These are phyloP conservation scores for Lolium multiflorum DNA, from an alignment of 176 grass and related monocot genomes.

Conservation along the genomic window DNA sequence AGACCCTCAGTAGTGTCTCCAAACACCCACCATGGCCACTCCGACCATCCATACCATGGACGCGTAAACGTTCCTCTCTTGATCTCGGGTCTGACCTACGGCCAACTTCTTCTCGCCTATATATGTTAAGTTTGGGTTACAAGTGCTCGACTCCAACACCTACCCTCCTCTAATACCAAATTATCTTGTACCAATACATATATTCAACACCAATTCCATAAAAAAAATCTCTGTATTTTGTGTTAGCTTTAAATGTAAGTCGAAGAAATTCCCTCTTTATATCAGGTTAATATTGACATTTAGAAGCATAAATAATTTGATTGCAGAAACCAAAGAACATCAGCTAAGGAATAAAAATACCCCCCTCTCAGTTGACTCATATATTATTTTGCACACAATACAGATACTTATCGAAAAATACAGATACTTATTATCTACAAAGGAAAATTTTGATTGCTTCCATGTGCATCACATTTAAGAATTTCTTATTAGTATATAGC, in stretches of 20 bases:
- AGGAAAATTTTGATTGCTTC: not conserved
- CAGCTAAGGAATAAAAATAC: not conserved
- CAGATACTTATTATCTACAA: not conserved
- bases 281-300: not conserved
- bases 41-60: not conserved
- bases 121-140: not conserved
- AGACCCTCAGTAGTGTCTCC: not conserved
- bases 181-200: not conserved
- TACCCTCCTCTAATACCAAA: not conserved
- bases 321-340: not conserved
- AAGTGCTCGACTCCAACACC: not conserved
- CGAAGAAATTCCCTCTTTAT: not conserved
- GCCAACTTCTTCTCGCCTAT: not conserved
- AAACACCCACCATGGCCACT: not conserved
- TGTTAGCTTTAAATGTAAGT: not conserved
- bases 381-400: not conserved
- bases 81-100: not conserved
- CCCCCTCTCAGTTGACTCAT: not conserved
- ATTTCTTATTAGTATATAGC: not conserved
- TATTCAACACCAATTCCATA: not conserved
- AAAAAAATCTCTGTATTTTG: not conserved
- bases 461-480: not conserved
- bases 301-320: not conserved
- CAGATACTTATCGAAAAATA: not conserved
- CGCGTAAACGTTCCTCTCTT: not conserved